phyloP scores from a whole-genome alignment of 345 rosid genomes.

The Eucalyptus melliodora region DNA sequence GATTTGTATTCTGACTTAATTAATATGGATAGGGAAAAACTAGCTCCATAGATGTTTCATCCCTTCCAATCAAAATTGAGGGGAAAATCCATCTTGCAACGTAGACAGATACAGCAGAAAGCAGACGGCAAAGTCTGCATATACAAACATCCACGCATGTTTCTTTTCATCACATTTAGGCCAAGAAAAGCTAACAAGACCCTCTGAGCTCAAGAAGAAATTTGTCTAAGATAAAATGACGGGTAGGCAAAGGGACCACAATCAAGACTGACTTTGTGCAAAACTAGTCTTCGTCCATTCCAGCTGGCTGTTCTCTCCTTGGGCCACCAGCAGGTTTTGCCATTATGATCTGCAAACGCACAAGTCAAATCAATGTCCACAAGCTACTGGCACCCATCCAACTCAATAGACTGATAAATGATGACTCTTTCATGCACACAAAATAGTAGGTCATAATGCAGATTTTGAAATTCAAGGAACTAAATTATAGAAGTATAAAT shows the following conservation, averaged over 20 bases:
- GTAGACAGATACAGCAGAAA: not conserved
- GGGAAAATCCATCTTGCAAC: not conserved
- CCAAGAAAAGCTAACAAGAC: not conserved
- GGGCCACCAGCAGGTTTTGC: slow-evolving; percentile 99
- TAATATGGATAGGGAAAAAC: not conserved
- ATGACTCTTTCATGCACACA: not conserved
- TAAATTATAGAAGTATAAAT: not conserved
- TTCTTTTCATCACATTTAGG: not conserved
- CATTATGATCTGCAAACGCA: slow-evolving; percentile 74
- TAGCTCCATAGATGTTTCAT: not conserved
- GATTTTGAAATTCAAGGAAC: not conserved
- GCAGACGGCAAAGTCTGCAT: not conserved
- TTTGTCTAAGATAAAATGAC: not conserved
- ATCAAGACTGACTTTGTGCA: not conserved
- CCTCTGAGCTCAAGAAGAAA: not conserved
- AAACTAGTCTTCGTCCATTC: slow-evolving; percentile 59
- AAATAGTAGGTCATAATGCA: not conserved
- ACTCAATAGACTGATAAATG: not conserved
- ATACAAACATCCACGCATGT: not conserved
- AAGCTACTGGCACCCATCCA: not conserved
- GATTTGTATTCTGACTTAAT: not conserved
- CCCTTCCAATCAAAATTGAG: not conserved
- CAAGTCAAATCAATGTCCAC: not conserved
- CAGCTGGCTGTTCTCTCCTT: slow-evolving; percentile 65
- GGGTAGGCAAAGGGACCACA: not conserved